These are phyloP conservation scores for Hypoxylon sp. DNA, from an alignment of 2,329 filamentous ascomycete species.

Conservation along the genomic window DNA sequence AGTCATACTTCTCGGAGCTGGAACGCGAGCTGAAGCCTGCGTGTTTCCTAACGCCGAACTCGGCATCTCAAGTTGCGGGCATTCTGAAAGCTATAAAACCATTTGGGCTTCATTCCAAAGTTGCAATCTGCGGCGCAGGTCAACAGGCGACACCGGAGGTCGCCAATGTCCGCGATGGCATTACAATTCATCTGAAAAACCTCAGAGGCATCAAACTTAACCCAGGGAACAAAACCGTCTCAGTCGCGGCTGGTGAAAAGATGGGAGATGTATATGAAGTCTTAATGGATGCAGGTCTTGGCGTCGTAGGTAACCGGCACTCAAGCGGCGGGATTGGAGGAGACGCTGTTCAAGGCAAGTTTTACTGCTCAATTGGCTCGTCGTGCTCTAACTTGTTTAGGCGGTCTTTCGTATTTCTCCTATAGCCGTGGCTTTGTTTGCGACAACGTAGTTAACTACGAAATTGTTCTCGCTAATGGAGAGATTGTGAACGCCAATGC, in stretches of 20 bases:
- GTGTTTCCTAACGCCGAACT: constrained; percentile 38
- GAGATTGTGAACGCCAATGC: constrained; percentile 57
- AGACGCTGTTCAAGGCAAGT: constrained; percentile 39
- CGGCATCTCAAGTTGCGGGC: constrained; percentile 31
- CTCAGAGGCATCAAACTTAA: constrained; percentile 33
- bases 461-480: constrained; percentile 58
- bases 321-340: constrained; percentile 42
- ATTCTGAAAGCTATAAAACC: constrained; percentile 31
- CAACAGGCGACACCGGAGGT: constrained; percentile 25
- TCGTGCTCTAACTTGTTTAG: constrained; percentile 24
- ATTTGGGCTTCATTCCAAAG: background rate
- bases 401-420: constrained; percentile 35
- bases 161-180: constrained; percentile 29
- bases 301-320: constrained; percentile 39
- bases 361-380: background rate
- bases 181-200: constrained; percentile 30
- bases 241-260: constrained; percentile 27
- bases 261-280: constrained; percentile 38
- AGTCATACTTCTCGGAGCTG: constrained; percentile 41
- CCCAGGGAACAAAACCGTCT: constrained; percentile 12
- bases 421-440: constrained; percentile 36
- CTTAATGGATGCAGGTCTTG: constrained; percentile 33
- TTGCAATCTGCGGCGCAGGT: constrained; percentile 33
- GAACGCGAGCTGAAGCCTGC: constrained; percentile 39
- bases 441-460: constrained; percentile 46